A percentile compares a stretch with the other conserved stretches of the same genome.
Conservation (phyloP, 139 green algal species). For the Tetradesmus obliquus region DNA sequence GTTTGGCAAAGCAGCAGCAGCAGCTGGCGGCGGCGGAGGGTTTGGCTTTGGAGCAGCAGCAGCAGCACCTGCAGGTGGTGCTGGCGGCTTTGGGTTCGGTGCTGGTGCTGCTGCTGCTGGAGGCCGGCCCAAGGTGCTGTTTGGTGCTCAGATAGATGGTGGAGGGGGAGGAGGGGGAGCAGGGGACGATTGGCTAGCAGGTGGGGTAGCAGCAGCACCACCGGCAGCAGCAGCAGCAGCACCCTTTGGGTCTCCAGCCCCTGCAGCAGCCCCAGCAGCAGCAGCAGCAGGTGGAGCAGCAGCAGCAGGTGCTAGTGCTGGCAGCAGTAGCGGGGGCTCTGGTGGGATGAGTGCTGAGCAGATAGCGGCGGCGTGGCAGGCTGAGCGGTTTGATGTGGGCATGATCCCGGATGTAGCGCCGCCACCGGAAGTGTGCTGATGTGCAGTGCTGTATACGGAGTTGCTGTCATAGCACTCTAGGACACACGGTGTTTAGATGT, state of each 20-base stretch:
- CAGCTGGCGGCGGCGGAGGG: neutral
- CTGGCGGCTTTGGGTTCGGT: neutral
- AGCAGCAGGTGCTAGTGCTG: neutral
- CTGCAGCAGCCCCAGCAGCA: constrained; percentile 17
- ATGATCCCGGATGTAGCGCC: constrained; percentile 14
- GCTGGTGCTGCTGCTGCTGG: neutral
- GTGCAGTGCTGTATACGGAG: neutral
- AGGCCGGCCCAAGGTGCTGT: constrained; percentile 22
- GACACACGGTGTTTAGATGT: no score
- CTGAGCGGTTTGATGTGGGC: constrained; percentile 2
- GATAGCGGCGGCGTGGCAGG: constrained; percentile 23
- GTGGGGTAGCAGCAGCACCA: neutral
- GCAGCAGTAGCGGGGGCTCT: neutral
- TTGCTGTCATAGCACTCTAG: no score
- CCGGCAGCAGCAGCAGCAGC: neutral
- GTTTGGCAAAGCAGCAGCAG: constrained; percentile 25
- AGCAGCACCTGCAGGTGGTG: neutral
- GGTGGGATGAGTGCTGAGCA: constrained; percentile 23
- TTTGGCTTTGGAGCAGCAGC: neutral
- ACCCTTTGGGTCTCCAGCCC: neutral
- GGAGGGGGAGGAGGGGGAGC: neutral
- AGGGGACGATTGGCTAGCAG: constrained; percentile 29
- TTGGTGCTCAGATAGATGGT: neutral
- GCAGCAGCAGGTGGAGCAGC: neutral
- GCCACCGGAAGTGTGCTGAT: constrained; percentile 30